Percentiles rank a stretch among this genome's conserved stretches.
phyloP scores from a whole-genome alignment of 768 basidiomycete genomes.

The Tricholoma matsutake region DNA sequence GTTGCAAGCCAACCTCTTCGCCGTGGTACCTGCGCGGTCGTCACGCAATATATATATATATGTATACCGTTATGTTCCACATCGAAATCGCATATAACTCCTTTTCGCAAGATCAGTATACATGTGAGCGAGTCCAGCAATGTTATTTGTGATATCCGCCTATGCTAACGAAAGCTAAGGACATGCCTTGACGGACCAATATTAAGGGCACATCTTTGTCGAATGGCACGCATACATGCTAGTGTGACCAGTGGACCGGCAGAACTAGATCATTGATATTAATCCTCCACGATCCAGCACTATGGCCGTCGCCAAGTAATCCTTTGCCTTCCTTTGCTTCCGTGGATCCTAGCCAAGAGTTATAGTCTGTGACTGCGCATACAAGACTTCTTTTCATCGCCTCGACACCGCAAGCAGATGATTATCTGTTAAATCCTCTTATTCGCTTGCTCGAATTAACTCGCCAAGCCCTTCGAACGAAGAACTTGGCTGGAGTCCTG shows the following conservation, averaged over 20 bases:
- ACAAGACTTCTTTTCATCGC: not conserved
- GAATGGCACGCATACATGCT: no score
- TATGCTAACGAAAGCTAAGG: no score
- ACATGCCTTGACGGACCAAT: no score
- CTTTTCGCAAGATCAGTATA: not conserved
- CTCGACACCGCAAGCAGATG: not conserved
- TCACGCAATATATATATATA: no score
- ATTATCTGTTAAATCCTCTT: not conserved
- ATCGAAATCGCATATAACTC: not conserved
- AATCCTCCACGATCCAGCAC: not conserved
- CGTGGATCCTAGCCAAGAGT: not conserved
- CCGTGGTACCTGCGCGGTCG: no score
- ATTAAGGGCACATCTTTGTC: no score
- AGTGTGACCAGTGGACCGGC: no score
- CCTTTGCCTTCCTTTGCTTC: no score
- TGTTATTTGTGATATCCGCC: no score
- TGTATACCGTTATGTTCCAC: not conserved
- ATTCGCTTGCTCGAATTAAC: not conserved
- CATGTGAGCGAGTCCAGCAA: not conserved
- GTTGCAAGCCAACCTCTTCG: no score
- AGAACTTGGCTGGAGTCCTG: not conserved
- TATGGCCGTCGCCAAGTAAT: not conserved
- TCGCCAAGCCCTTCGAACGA: not conserved
- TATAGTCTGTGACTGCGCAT: not conserved
- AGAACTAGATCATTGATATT: no score